These are phyloP conservation scores for Fusarium illudens DNA, from an alignment of 2,329 filamentous ascomycete genomes.

Conservation along the genomic window DNA sequence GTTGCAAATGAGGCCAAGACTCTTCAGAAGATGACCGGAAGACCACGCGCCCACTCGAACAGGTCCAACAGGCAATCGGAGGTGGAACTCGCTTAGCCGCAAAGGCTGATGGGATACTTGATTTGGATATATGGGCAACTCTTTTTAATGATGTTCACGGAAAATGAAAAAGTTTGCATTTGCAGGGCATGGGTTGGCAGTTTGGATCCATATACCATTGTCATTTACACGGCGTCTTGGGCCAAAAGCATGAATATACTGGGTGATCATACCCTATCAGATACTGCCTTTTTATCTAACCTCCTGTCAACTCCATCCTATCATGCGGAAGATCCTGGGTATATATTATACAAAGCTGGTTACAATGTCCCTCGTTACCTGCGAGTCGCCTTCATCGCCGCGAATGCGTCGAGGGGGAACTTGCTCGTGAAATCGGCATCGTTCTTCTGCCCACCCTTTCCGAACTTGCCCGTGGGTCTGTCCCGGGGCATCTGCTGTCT, in stretches of 20 bases:
- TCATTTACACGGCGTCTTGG: conserved; percentile 1
- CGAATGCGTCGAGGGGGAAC: background rate
- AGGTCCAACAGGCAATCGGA: conserved; percentile 24
- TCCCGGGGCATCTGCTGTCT: background rate
- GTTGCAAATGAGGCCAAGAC: conserved; percentile 45
- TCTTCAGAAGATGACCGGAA: conserved; percentile 6
- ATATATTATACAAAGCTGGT: conserved; percentile 6
- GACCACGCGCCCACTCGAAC: conserved; percentile 33
- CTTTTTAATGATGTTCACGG: conserved; percentile 5
- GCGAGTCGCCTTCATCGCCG: background rate
- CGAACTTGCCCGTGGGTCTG: background rate
- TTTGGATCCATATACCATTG: conserved; percentile 11
- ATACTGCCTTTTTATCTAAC: background rate
- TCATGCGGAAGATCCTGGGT: conserved; percentile 7
- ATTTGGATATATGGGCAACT: background rate
- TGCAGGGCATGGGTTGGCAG: background rate
- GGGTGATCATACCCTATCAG: background rate
- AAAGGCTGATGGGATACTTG: background rate
- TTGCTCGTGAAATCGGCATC: background rate
- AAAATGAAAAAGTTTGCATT: background rate
- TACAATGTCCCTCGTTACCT: background rate
- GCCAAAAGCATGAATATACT: conserved; percentile 21
- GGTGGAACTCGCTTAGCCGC: conserved; percentile 1
- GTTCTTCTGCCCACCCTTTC: background rate
- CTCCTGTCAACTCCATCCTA: conserved; percentile 6